A percentile compares a stretch with the other conserved stretches of the same genome.
phyloP scores from a whole-genome alignment of 441 rosid species.

The Pelargonium cotyledonis region DNA sequence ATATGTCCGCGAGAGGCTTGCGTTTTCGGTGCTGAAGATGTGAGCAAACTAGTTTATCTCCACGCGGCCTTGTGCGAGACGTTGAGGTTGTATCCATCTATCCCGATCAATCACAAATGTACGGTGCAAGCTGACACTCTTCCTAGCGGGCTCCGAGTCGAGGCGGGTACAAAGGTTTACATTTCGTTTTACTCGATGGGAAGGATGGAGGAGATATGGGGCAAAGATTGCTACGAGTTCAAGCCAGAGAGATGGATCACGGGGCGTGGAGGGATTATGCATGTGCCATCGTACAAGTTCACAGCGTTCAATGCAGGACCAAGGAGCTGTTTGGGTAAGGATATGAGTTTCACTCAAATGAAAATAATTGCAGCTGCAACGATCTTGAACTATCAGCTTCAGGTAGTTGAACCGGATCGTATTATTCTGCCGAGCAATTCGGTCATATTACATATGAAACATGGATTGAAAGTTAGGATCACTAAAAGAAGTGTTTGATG shows the following conservation, averaged over 20 bases:
- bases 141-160: conserved; percentile 29
- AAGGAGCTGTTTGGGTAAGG: conserved; percentile 41
- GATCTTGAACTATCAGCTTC: background rate
- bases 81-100: conserved; percentile 22
- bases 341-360: conserved; percentile 39
- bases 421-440: background rate
- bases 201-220: too few species aligned
- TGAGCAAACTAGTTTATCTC: background rate
- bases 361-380: conserved; percentile 31
- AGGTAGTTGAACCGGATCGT: background rate
- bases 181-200: conserved; percentile 28
- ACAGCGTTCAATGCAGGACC: conserved; percentile 36
- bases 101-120: conserved; percentile 26
- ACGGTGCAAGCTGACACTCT: conserved; percentile 19
- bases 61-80: conserved; percentile 16
- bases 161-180: conserved; percentile 17
- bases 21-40: conserved; percentile 13
- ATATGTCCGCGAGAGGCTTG: too few species aligned
- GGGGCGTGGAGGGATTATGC: too few species aligned
- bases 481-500: background rate
- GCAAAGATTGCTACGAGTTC: too few species aligned
- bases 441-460: background rate
- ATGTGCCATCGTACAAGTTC: conserved; percentile 22
- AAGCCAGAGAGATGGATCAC: too few species aligned
- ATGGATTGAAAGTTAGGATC: background rate